Base-by-base conservation (phyloP, 2,329 filamentous ascomycete genomes). In the Didymella pomorum region DNA sequence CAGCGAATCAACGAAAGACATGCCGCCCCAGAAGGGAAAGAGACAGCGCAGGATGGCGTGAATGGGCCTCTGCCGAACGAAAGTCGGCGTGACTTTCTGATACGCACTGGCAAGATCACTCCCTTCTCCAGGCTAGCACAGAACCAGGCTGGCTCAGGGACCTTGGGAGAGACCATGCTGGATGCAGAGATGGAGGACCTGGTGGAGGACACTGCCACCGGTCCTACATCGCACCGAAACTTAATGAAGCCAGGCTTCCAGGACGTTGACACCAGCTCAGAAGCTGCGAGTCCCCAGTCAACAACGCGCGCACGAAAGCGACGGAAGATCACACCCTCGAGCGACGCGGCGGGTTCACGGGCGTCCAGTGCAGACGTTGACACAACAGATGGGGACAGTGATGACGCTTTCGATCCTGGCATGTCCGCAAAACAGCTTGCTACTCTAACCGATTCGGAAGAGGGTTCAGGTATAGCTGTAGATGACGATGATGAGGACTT, bases 61-160 rank as follows among this genome's bases (percentile, higher is more conserved):
- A 87, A 84, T 51, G 83, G 84, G 58, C 87, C 86, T 52, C 78
- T 94, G 56, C 87, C 91, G 1, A 91, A 91, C 60, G 95, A 98
- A 79, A 92, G 86, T 23, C 88, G 92, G 60, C 87, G 93, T 49
- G 93, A 97, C 45, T 99, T 91, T 73, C 84, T 99, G 45, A 95
- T 99, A 47, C 88, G 95, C 26, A 99, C 94, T 0, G 95, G 95
- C 61, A 98, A 98, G 79, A 98, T 99, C 66, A 99, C 95, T 0
- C 95, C 95, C 0, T 99, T 99, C 71, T 91, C 93, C 8, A 91
- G 89, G 63, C 85, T 96, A 67, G 87, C 86, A 14, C 83, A 86
- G n/a, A 80, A 87, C 1, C 81, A 86, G 26, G 86, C 84, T 3
- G 82, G 87, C 2, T 83, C 88, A 43, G 89, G 89, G 2, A 89